Percentiles rank a stretch among this genome's conserved stretches.
These are phyloP conservation scores for Arachis monticola DNA, from an alignment of 331 rosid species.

Conservation along the genomic window DNA sequence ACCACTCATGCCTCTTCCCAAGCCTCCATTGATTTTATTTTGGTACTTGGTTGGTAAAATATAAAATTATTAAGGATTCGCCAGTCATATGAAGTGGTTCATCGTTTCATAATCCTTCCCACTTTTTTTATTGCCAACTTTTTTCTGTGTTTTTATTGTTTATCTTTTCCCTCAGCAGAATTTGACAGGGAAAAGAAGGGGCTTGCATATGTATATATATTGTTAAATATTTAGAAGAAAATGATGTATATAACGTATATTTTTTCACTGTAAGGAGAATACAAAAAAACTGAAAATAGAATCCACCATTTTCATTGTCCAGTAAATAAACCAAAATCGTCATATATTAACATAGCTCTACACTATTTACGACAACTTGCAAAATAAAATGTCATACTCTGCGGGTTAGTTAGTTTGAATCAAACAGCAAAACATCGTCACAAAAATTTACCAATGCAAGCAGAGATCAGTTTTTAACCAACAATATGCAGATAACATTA, in stretches of 20 bases:
- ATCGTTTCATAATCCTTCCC: background rate
- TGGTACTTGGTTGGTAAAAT: constrained; percentile 26
- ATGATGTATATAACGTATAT: too few relatives aligned
- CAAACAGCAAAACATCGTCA: background rate
- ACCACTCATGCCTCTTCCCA: background rate
- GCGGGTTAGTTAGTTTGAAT: background rate
- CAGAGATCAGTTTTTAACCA: background rate
- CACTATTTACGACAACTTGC: background rate
- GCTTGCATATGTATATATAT: constrained; percentile 1
- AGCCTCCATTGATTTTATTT: constrained; percentile 37
- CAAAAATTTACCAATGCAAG: background rate
- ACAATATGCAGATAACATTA: constrained; percentile 23
- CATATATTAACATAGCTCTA: too few relatives aligned
- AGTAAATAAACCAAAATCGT: too few relatives aligned
- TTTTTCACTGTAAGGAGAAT: too few relatives aligned
- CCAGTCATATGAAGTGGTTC: background rate
- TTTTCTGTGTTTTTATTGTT: constrained; percentile 27
- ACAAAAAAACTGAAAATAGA: too few relatives aligned
- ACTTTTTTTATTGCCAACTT: background rate
- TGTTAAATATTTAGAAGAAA: too few relatives aligned
- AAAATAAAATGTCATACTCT: background rate
- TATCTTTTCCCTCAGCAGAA: constrained; percentile 20
- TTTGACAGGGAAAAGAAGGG: background rate
- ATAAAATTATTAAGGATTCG: background rate
- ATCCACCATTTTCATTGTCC: too few relatives aligned